Conservation (phyloP, 345 rosid genomes). For the Corchorus olitorius region DNA sequence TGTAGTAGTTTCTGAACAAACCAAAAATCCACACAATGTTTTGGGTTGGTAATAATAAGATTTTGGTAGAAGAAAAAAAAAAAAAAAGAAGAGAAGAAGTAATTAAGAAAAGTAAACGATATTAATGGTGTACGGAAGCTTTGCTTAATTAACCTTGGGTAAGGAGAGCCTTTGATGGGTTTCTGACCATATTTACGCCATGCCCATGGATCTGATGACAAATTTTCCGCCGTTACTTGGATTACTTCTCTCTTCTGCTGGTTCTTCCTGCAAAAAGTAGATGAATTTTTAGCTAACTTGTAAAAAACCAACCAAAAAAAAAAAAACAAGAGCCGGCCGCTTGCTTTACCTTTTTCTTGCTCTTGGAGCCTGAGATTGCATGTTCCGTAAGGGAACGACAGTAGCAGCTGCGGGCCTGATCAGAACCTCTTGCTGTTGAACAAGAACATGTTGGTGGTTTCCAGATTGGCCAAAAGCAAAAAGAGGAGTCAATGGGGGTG, state of each 20-base stretch:
- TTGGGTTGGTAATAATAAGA: background rate
- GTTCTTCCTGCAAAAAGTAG: slow-evolving; percentile 53
- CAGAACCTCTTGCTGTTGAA: background rate
- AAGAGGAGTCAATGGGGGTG: slow-evolving; percentile 25
- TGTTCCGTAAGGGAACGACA: slow-evolving; percentile 18
- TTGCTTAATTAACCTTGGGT: slow-evolving; percentile 66
- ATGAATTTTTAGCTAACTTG: background rate
- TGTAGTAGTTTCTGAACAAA: slow-evolving; percentile 69
- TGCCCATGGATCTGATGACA: slow-evolving; percentile 85
- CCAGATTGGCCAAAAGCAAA: slow-evolving; percentile 35
- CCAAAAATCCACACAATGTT: background rate
- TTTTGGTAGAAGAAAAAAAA: background rate
- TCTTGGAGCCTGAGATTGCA: slow-evolving; percentile 41
- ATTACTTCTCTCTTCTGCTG: slow-evolving; percentile 66
- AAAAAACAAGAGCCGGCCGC: background rate
- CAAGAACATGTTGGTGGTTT: slow-evolving; percentile 21
- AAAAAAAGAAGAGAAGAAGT: background rate
- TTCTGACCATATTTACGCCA: slow-evolving; percentile 98
- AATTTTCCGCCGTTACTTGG: slow-evolving; percentile 73
- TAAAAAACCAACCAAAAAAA: background rate
- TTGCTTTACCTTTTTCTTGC: slow-evolving; percentile 64
- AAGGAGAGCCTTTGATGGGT: slow-evolving; percentile 94
- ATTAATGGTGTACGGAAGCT: too few relatives aligned
- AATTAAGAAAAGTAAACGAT: too few relatives aligned
- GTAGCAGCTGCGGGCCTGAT: background rate